Evolutionary conservation across 805 yeast genomes (phyloP).

Genomic region (Candida methanosorbosa): DNA sequence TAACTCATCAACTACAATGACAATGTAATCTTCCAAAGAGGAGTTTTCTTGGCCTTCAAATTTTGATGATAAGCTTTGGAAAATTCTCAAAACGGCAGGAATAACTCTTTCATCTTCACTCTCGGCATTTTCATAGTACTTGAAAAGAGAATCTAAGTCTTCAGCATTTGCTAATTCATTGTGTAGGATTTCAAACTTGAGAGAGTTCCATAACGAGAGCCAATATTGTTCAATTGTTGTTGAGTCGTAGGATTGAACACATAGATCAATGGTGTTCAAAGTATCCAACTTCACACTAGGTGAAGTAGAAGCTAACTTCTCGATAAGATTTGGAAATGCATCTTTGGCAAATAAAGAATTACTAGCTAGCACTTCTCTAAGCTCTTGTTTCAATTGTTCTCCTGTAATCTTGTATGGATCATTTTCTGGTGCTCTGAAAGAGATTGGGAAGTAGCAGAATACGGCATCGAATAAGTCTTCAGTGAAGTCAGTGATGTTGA

Average conservation of each 20-base stretch:
- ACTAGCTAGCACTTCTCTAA: slow-evolving; percentile 57
- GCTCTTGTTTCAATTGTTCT: slow-evolving; percentile 52
- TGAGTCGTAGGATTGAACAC: slow-evolving; percentile 44
- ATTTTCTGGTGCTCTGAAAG: slow-evolving; percentile 85
- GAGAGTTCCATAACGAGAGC: slow-evolving; percentile 75
- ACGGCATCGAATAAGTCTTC: slow-evolving; percentile 79
- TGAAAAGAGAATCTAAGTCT: slow-evolving; percentile 15
- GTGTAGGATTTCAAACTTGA: slow-evolving; percentile 85
- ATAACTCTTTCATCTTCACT: slow-evolving; percentile 25
- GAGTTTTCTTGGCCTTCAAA: slow-evolving; percentile 16
- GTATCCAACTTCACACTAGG: slow-evolving; percentile 69
- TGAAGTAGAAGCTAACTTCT: slow-evolving; percentile 71
- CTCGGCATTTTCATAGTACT: slow-evolving; percentile 22
- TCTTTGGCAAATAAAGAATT: slow-evolving; percentile 60
- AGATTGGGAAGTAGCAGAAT: slow-evolving; percentile 94
- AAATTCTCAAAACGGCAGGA: slow-evolving; percentile 33
- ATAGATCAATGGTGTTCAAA: slow-evolving; percentile 47
- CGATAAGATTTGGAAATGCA: slow-evolving; percentile 67
- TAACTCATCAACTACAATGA: slow-evolving; percentile 38
- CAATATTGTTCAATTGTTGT: slow-evolving; percentile 50
- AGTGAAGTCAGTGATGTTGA: slow-evolving; percentile 32
- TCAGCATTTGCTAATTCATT: slow-evolving; percentile 38
- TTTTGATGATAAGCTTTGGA: slow-evolving; percentile 34
- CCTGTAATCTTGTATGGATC: slow-evolving; percentile 82
- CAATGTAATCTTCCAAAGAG: slow-evolving; percentile 12